Evolutionary conservation across 352 stramenopile species (phyloP), one percentile per base, ranked within the genome.

Genomic region (Peronospora farinosa): DNA sequence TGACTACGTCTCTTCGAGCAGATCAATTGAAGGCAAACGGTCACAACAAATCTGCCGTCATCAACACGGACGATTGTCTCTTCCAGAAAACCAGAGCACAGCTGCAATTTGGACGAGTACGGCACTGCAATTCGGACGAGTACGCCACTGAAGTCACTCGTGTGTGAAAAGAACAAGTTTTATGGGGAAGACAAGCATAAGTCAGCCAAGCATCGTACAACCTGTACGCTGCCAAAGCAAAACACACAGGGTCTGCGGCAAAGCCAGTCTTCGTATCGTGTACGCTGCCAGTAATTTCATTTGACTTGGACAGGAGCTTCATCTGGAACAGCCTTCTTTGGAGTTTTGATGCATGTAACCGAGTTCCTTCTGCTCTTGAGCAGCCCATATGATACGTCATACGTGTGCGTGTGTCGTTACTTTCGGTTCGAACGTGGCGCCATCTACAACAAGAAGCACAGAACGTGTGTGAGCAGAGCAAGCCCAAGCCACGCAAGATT

Each of bases 11-110:
- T 21, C 19, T 21, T 21, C 3, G 19, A 21, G 19, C 19, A 21
- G 19, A 21, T 3, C 19, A 21, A 21, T 21, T 21, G 19, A 21
- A 21, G 19, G 19, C 73, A 1, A 82, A 72, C 13, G 73, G 73
- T 2, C 61, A 71, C 32, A 74, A 69, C 51, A n/a, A n/a, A n/a
- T 86, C 75, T 1, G 70, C 84, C 46, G 69, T 67, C 43, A 61
- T 57, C 0, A 64, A 50, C 23, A 74, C 72, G 11, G 40, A 54
- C 21, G 65, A 69, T 30, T 84, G 72, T 35, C 35, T 57, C 30
- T 28, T 50, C 19, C 1, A 21, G 27, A 68, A 75, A 45, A 74
- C 54, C 67, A 2, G 21, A 43, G 23, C 84, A 84, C 49, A 44
- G 40, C 15, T 85, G 76, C 54, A 80, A 54, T 5, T 57, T 58